Base-by-base conservation (phyloP, 176 grass and related monocot species). In the Chloris gayana region DNA sequence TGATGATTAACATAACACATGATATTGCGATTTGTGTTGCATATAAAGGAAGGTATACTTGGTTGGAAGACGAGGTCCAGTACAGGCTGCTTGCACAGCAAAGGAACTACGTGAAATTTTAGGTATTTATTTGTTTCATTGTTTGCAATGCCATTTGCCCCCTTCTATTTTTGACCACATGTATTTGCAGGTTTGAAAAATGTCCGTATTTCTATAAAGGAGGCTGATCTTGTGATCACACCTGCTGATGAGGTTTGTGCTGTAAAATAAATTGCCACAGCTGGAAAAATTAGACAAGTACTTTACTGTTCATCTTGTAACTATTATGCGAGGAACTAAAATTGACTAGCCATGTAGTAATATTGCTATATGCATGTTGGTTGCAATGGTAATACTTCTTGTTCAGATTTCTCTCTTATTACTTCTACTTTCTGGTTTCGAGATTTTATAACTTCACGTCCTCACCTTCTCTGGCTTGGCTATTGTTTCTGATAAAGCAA, bases 51-150 rank as follows among this genome's bases (percentile, higher is more conserved):
- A 94, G 83, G 90, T 94, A 61, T 94, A 94, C 61, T 87, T 94
- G 81, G 89, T 92, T 83, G 95, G 95, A 58, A 85, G 95, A 78
- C 81, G 88, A 68, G 95, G 92, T 25, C 92, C 95, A 58, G 92
- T 92, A 69, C 95, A 98, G 77, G 90, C 90, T 77, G 92, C 90
- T 64, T 98, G 92, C 89, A 98, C 95, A 39, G 95, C 92, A 75
- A 94, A 94, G 67, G 92, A 98, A 65, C 54, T 98, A 62, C 90
- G 92, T 85, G 92, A 98, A 87, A 94, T 93, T 88, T 62, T 98
- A 47, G 92, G 95, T 94, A 82, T 35, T 80, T 73, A 8, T 50
- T 19, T 71, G 24, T 84, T 85, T 22, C 27, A 85, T 14, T 74
- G 44, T 8, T 72, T 81, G 26, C 72, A 53, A 33, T 32, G 35